A percentile compares a stretch with the other conserved stretches of the same genome.
phyloP scores from a whole-genome alignment of 306 rosid genomes.

The Vigna mungo region DNA sequence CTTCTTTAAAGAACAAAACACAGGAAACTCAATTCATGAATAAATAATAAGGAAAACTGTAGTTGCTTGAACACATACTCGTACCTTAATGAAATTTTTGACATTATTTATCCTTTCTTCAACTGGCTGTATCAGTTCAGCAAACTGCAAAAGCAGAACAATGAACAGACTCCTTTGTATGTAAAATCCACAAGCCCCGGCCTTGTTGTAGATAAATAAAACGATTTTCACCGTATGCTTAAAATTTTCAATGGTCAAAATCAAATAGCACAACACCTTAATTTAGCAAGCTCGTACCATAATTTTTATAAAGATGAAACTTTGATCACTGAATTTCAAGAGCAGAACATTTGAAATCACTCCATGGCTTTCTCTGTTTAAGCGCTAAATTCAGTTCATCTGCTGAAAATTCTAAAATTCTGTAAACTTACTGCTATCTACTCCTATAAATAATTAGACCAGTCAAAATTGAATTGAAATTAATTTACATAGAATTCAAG shows the following conservation, averaged over 20 bases:
- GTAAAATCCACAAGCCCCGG: constrained; percentile 22
- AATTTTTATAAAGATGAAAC: not conserved
- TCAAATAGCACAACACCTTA: constrained; percentile 1
- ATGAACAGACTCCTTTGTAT: not conserved
- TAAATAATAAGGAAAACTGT: not conserved
- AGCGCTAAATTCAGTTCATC: constrained; percentile 5
- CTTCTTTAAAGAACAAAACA: not conserved
- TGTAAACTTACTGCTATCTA: not conserved
- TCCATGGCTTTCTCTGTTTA: not conserved
- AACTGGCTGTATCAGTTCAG: constrained; percentile 81
- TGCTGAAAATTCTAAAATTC: constrained; percentile 2
- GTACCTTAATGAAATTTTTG: constrained; percentile 80
- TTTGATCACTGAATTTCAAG: not conserved
- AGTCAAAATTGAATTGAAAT: not conserved
- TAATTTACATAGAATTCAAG: not conserved
- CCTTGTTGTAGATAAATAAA: constrained; percentile 21
- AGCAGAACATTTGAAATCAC: constrained; percentile 25
- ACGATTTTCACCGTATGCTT: constrained; percentile 3
- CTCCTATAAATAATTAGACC: not conserved
- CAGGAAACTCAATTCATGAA: constrained; percentile 7
- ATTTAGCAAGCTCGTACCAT: constrained; percentile 6
- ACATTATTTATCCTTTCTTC: constrained; percentile 75
- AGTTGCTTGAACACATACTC: not conserved
- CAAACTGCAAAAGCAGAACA: constrained; percentile 57
- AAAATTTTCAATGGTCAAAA: constrained; percentile 6